Conservation (phyloP, 1,139 yeast species). For the Taphrina flavorubra region DNA sequence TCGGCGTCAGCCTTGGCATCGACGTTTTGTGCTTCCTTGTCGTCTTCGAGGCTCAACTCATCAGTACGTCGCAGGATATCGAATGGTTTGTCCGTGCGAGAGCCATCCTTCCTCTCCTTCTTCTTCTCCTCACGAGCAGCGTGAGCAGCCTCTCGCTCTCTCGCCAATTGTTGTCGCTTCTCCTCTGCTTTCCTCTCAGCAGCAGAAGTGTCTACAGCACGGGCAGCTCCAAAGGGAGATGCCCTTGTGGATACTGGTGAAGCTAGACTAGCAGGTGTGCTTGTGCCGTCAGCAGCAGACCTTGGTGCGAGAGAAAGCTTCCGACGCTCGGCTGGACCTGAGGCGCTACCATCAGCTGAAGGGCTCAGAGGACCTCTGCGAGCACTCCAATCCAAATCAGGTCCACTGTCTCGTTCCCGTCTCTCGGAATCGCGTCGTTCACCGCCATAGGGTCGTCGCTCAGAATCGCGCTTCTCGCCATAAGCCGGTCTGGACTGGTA, state of each 20-base stretch:
- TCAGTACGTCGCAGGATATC: slow-evolving; percentile 36
- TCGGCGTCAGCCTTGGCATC: slow-evolving; percentile 43
- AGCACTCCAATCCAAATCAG: slow-evolving; percentile 40
- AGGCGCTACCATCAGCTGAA: slow-evolving; percentile 10
- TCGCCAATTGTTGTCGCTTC: slow-evolving; percentile 49
- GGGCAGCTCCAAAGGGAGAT: slow-evolving; percentile 53
- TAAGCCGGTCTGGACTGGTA: slow-evolving; percentile 24
- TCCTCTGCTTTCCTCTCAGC: slow-evolving; percentile 50
- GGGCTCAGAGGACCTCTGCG: slow-evolving; percentile 38
- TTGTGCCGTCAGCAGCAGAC: slow-evolving; percentile 39
- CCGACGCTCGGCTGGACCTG: slow-evolving; percentile 46
- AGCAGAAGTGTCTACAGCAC: slow-evolving; percentile 53
- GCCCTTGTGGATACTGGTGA: slow-evolving; percentile 46
- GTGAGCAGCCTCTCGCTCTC: slow-evolving; percentile 43
- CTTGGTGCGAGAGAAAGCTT: slow-evolving; percentile 44
- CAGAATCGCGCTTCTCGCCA: slow-evolving; percentile 26
- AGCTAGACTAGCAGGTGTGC: slow-evolving; percentile 44
- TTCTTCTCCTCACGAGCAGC: slow-evolving; percentile 44
- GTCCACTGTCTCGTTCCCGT: slow-evolving; percentile 37
- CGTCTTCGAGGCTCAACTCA: slow-evolving; percentile 25
- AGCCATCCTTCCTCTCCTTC: slow-evolving; percentile 33
- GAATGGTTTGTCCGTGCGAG: slow-evolving; percentile 24
- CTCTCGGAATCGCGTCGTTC: slow-evolving; percentile 28
- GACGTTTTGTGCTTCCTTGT: slow-evolving; percentile 30
- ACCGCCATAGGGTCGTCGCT: slow-evolving; percentile 26